phyloP scores from a whole-genome alignment of 2,329 filamentous ascomycete genomes.

The Atkinsonella hypoxylon region DNA sequence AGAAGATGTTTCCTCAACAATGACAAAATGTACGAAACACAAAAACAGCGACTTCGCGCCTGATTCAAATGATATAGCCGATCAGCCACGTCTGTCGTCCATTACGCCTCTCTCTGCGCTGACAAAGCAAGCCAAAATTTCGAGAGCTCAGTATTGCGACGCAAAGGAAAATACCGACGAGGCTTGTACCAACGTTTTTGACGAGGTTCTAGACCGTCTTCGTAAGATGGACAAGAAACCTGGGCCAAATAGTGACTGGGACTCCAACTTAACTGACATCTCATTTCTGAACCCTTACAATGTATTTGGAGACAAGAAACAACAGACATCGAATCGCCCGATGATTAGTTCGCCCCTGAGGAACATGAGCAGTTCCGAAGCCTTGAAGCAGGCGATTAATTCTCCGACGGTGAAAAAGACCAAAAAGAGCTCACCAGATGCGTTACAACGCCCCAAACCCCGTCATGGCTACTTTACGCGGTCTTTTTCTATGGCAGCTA shows the following conservation, averaged over 20 bases:
- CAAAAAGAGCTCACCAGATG: not conserved
- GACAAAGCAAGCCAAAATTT: not conserved
- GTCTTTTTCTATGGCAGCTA: conserved; percentile 3
- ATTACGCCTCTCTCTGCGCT: conserved; percentile 11
- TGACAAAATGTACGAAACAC: not conserved
- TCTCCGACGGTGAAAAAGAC: not conserved
- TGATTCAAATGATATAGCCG: not conserved
- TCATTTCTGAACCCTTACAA: conserved; percentile 16
- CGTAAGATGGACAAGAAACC: not conserved
- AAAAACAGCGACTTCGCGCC: not conserved
- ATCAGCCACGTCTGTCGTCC: conserved; percentile 14
- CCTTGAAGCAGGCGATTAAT: not conserved
- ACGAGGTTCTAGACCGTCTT: conserved; percentile 6
- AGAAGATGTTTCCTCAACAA: conserved; percentile 7
- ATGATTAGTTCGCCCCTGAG: conserved; percentile 17
- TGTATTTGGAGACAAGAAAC: conserved; percentile 9
- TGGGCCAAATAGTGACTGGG: too few relatives aligned
- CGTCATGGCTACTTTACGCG: conserved; percentile 5
- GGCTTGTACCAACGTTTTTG: conserved; percentile 1
- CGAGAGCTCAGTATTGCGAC: conserved; percentile 6
- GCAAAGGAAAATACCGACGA: not conserved
- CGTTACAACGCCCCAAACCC: not conserved
- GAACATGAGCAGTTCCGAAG: conserved; percentile 9
- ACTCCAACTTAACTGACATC: not conserved
- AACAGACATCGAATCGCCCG: conserved; percentile 11